These are phyloP conservation scores for Saccharomyces pastorianus DNA, from an alignment of 1,139 yeast species.

Conservation along the genomic window DNA sequence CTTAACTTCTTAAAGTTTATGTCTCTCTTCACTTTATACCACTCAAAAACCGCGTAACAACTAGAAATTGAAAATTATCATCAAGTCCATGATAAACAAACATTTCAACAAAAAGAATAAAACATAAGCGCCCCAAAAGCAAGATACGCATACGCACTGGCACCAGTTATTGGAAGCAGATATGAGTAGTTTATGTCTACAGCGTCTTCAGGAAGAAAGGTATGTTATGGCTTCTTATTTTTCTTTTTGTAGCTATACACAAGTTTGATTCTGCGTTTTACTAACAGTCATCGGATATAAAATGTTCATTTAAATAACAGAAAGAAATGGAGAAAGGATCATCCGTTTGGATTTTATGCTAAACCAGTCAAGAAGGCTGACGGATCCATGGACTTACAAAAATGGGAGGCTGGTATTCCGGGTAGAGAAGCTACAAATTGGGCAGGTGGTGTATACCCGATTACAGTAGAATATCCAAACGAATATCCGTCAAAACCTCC, in stretches of 20 bases:
- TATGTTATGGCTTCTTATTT: conserved; percentile 20
- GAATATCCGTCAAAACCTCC: conserved; percentile 98
- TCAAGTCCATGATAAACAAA: neutral
- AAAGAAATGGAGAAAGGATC: conserved; percentile 97
- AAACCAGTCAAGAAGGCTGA: conserved; percentile 74
- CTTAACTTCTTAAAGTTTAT: neutral
- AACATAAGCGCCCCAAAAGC: neutral
- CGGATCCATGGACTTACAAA: conserved; percentile 76
- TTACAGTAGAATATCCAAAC: conserved; percentile 72
- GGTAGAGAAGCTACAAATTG: conserved; percentile 82
- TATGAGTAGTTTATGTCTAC: conserved; percentile 52
- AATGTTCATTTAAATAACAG: conserved; percentile 30
- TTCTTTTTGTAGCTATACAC: neutral
- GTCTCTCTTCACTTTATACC: neutral
- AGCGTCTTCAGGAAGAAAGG: conserved; percentile 75
- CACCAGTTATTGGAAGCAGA: neutral
- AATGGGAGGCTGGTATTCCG: conserved; percentile 94
- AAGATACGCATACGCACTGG: neutral
- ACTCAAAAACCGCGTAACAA: neutral
- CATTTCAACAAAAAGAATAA: neutral
- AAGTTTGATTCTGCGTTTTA: neutral
- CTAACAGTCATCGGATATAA: conserved; percentile 3
- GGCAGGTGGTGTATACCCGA: conserved; percentile 80
- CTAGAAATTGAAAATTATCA: neutral
- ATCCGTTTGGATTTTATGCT: conserved; percentile 95